Percentiles rank a stretch among this genome's conserved stretches.
phyloP scores from a whole-genome alignment of 169 alveolate species.

The Cytauxzoon felis region DNA sequence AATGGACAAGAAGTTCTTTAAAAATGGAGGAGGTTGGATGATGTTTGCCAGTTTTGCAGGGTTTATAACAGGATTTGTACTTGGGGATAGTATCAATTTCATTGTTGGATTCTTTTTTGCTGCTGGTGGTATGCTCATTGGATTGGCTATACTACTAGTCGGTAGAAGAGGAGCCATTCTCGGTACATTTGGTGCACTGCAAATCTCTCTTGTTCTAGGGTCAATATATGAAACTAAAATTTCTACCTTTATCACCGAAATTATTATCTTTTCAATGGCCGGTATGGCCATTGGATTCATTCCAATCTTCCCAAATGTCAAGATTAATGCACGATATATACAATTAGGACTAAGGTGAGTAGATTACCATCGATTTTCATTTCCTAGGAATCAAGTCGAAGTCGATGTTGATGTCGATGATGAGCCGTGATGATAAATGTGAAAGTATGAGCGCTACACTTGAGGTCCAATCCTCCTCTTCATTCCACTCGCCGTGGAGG shows the following conservation, averaged over 20 bases:
- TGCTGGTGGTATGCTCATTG: constrained; percentile 37
- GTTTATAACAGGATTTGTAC: constrained; percentile 5
- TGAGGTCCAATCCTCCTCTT: too few species aligned
- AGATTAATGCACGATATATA: constrained; percentile 49
- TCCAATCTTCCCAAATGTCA: constrained; percentile 53
- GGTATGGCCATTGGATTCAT: constrained; percentile 54
- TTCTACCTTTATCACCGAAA: constrained; percentile 18
- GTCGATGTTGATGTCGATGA: too few species aligned
- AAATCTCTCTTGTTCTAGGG: constrained; percentile 43
- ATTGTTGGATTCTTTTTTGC: background rate
- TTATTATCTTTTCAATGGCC: constrained; percentile 20
- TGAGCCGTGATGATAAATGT: too few species aligned
- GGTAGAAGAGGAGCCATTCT: constrained; percentile 54
- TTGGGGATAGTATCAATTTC: constrained; percentile 2
- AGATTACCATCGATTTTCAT: too few species aligned
- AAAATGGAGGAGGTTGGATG: constrained; percentile 54
- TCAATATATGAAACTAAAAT: constrained; percentile 14
- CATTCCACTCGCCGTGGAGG: too few species aligned
- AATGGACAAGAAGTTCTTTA: constrained; percentile 34
- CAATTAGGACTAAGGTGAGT: constrained; percentile 17
- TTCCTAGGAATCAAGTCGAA: too few species aligned
- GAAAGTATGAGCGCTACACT: too few species aligned
- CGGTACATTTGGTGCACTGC: constrained; percentile 32
- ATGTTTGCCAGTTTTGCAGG: constrained; percentile 24
- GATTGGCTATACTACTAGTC: constrained; percentile 26